Evolutionary conservation across 805 yeast genomes (phyloP), one percentile per base, ranked within the genome.

Genomic region (Ascoidea tarda): DNA sequence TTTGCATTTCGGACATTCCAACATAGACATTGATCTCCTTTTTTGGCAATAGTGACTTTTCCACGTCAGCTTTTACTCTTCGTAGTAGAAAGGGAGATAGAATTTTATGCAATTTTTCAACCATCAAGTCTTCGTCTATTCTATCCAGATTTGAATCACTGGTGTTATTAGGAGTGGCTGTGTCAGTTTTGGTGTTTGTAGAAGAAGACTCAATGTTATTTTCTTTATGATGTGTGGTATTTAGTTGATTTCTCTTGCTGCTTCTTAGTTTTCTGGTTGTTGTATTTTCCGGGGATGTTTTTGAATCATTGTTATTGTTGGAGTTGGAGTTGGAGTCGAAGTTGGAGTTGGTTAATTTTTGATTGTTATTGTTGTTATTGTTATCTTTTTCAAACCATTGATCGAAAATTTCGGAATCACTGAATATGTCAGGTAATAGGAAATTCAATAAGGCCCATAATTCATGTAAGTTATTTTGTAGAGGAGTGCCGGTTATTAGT

Each of bases 61-160:
- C 93, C n/a, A 85, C 95, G 58, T 85, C 93, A 45, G 82, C 74
- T 60, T 85, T 85, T 57, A 85, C 77, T 68, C 95, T 78, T 63
- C 95, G 78, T 52, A 85, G 69, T 51, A 85, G 69, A 62, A 85
- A 85, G 3, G 95, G 95, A 55, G 80, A 77, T 53, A 85, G 70
- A 5, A 85, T 88, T 59, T 85, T 82, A 63, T 84, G 93, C 52
- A 85, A 68, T 62, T 85, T 90, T 54, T 75, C 75, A 31, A 85
- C 81, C 14, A 82, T 73, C 42, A 69, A 69, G 48, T 77, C 82
- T 55, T 76, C 76, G 31, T 65, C 63, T 21, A 21, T 2, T 21
- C 28, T 21, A 10, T 58, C 58, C 32, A 62, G 59, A 46, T 54
- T 50, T 8, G 46, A 16, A 12, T n/a, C 50, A 16, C 3, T 21